Evolutionary conservation across 768 basidiomycete genomes (phyloP), one percentile per base, ranked within the genome.

Genomic region (Lyophyllum shimeji): DNA sequence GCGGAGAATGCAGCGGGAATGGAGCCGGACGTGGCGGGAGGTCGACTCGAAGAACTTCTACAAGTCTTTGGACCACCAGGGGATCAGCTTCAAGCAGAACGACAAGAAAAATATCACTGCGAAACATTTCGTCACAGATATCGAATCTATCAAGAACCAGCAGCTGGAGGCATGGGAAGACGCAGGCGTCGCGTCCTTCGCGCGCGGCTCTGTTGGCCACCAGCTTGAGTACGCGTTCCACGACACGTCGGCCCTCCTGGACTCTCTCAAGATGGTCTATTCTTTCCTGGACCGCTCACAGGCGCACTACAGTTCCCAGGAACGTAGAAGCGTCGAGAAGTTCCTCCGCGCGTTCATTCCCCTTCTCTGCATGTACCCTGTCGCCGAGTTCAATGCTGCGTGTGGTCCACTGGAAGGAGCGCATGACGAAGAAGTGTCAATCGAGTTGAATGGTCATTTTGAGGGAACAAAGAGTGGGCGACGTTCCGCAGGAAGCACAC

Each of bases 31-130:
- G 15, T 98, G 97, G 97, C 82, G 94, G 49, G 96, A 98, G 69
- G 90, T 95, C 47, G 94, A 99, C 65, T 88, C 89, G 53, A 95
- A 94, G 75, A 98, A 98, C 76, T 98, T 95, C 69, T 96, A 97
- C 85, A 98, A 96, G 74, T 89, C 90, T 27, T 85, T 98, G 48
- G 97, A 99, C 68, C 93, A 97, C 66, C 95, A 97, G 69, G 95
- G 94, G 17, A 90, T 92, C 69, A 85, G 81, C 56, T 97, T 96
- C 85, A 98, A 98, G 76, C 80, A 81, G 55, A 95, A 93, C 70
- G 97, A 99, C 79, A 98, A 98, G 83, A 93, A 93, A 73, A 82
- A 80, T 56, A 89, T 95, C 66, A 93, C 89, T 7, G 80, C 90
- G 42, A 95, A 93, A 67, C 74, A 86, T 60, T 91, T 96, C 65